Conservation (phyloP, 2,329 filamentous ascomycete species). For the Phoma sp. region DNA sequence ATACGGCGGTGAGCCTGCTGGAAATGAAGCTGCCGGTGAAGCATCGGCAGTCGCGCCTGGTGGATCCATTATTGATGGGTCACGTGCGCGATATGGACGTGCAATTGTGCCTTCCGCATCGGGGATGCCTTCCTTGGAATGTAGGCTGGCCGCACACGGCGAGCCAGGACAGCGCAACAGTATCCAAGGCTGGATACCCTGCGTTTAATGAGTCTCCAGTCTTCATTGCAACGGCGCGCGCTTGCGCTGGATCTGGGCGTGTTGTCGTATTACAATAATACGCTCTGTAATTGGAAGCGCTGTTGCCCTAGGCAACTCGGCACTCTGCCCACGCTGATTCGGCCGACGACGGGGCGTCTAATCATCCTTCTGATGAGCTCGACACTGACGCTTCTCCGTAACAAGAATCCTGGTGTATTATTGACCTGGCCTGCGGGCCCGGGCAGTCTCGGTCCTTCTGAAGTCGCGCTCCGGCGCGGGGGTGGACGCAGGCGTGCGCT, state of each 20-base stretch:
- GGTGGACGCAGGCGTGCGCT: constrained; percentile 21
- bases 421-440: constrained; percentile 9
- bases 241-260: constrained; percentile 14
- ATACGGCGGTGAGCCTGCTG: constrained; percentile 18
- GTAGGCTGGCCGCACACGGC: constrained; percentile 11
- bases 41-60: constrained; percentile 18
- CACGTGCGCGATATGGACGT: constrained; percentile 7
- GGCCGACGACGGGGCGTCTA: constrained; percentile 16
- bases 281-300: constrained; percentile 19
- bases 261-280: constrained; percentile 20
- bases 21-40: constrained; percentile 18
- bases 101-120: constrained; percentile 12
- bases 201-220: constrained; percentile 21
- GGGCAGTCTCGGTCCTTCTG: constrained; percentile 20
- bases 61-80: constrained; percentile 1
- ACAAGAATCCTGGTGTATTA: neutral
- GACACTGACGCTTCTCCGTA: neutral
- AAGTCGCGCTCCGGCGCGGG: constrained; percentile 17
- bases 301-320: constrained; percentile 24
- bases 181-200: constrained; percentile 7
- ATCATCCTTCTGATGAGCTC: constrained; percentile 5
- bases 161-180: constrained; percentile 11
- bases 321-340: constrained; percentile 15
- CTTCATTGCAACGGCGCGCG: constrained; percentile 19
- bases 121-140: constrained; percentile 20